These are phyloP conservation scores for Acer negundo DNA, from an alignment of 345 rosid genomes.

Conservation along the genomic window DNA sequence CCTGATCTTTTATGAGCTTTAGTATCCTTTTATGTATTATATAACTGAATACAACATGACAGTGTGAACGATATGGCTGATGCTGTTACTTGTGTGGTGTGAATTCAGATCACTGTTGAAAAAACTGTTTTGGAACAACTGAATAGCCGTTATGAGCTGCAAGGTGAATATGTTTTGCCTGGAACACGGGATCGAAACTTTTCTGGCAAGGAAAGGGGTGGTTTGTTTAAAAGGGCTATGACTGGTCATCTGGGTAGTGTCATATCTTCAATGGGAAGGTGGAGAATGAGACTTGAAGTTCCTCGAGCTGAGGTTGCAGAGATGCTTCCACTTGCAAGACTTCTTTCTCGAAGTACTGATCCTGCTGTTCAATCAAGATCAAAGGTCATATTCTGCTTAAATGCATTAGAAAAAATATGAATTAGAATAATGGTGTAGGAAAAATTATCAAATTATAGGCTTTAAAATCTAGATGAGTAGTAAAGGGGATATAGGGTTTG, in stretches of 20 bases:
- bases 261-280: conserved; percentile 98
- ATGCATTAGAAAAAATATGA: conserved; percentile 13
- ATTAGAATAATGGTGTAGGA: neutral
- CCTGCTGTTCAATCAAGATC: conserved; percentile 96
- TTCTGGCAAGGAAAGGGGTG: conserved; percentile 70
- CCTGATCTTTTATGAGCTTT: neutral
- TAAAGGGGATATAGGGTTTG: neutral
- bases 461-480: neutral
- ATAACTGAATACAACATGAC: neutral
- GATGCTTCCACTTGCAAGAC: conserved; percentile 99
- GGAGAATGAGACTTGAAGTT: conserved; percentile 99
- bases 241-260: conserved; percentile 92
- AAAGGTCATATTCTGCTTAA: conserved; percentile 59
- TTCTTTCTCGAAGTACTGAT: conserved; percentile 94
- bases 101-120: conserved; percentile 79
- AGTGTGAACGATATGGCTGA: conserved; percentile 28
- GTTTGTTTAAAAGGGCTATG: conserved; percentile 87
- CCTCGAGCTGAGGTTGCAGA: conserved; percentile 97
- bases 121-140: conserved; percentile 89
- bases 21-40: neutral
- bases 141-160: conserved; percentile 95
- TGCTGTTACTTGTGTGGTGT: conserved; percentile 20
- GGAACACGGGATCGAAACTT: conserved; percentile 85
- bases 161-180: conserved; percentile 98
- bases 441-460: neutral